phyloP scores from a whole-genome alignment of 1,284 basidiomycete species.

The Grifola frondosa region DNA sequence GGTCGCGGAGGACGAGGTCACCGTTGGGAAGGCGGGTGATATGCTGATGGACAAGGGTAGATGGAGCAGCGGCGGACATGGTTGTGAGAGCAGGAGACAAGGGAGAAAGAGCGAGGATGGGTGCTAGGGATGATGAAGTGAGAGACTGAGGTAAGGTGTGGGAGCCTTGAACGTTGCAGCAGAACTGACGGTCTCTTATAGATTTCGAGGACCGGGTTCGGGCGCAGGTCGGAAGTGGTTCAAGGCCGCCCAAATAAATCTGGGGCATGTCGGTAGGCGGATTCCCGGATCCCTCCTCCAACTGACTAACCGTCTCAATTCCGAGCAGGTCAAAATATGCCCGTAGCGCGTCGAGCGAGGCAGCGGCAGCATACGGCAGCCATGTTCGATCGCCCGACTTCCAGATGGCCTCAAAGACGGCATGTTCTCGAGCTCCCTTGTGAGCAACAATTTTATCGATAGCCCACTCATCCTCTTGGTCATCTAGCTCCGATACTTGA shows the following conservation, averaged over 20 bases:
- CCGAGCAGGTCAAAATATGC: constrained; percentile 11
- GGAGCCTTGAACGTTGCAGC: too few species aligned
- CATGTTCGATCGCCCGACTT: constrained; percentile 33
- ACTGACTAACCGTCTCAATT: not conserved
- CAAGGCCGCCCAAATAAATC: not conserved
- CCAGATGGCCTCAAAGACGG: constrained; percentile 33
- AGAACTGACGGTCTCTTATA: too few species aligned
- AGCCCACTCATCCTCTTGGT: constrained; percentile 26
- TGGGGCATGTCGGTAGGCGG: constrained; percentile 1
- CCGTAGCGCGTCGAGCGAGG: constrained; percentile 9
- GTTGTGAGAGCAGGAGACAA: too few species aligned
- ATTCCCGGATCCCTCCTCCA: not conserved
- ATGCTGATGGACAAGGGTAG: too few species aligned
- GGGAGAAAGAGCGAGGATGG: too few species aligned
- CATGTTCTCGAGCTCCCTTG: constrained; percentile 16
- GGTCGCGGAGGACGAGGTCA: not conserved
- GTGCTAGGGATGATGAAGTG: too few species aligned
- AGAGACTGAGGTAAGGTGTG: too few species aligned
- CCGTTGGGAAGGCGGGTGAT: constrained; percentile 1
- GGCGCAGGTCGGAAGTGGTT: too few species aligned
- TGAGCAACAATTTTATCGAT: constrained; percentile 30
- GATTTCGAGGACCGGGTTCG: too few species aligned
- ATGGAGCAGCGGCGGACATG: too few species aligned
- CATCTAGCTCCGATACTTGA: constrained; percentile 9
- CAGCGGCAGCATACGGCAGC: constrained; percentile 20